These are phyloP conservation scores for Chaetomium tenue DNA, from an alignment of 495 filamentous ascomycete species.

Conservation along the genomic window DNA sequence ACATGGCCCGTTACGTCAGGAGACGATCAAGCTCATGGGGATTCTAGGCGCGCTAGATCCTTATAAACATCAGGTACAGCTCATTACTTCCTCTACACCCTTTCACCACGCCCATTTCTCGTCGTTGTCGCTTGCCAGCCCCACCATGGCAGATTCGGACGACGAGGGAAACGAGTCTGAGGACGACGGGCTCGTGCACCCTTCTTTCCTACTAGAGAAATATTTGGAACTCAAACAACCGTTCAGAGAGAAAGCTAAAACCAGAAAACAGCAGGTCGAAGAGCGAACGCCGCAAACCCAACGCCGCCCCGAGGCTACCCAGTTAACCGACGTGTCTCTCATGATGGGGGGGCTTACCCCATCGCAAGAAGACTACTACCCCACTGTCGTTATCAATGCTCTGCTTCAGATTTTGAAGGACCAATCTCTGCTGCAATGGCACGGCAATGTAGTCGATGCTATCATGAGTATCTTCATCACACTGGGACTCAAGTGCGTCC, in stretches of 20 bases:
- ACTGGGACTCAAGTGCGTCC: slow-evolving; percentile 88
- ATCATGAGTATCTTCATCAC: slow-evolving; percentile 99
- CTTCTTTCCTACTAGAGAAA: background rate
- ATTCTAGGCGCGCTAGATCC: slow-evolving; percentile 95
- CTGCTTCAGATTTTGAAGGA: slow-evolving; percentile 89
- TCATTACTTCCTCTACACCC: slow-evolving; percentile 19
- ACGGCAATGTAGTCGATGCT: slow-evolving; percentile 94
- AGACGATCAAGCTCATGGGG: slow-evolving; percentile 93
- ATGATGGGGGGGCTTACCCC: slow-evolving; percentile 98
- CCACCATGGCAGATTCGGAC: slow-evolving; percentile 20
- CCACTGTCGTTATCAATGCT: slow-evolving; percentile 95
- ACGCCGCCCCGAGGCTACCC: slow-evolving; percentile 57
- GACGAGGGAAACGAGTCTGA: slow-evolving; percentile 16
- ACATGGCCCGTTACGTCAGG: slow-evolving; percentile 73
- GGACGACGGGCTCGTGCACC: background rate
- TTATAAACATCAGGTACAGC: slow-evolving; percentile 80
- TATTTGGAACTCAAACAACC: slow-evolving; percentile 45
- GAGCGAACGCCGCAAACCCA: slow-evolving; percentile 63
- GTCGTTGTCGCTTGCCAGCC: slow-evolving; percentile 18
- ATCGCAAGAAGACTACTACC: slow-evolving; percentile 96
- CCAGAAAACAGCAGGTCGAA: slow-evolving; percentile 49
- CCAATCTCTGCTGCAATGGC: slow-evolving; percentile 78
- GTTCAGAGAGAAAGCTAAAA: slow-evolving; percentile 45
- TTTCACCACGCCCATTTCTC: slow-evolving; percentile 15
- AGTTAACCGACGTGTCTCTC: slow-evolving; percentile 87